A percentile compares a stretch with the other conserved stretches of the same genome.
phyloP scores from a whole-genome alignment of 345 rosid species.

The Acer campestre region DNA sequence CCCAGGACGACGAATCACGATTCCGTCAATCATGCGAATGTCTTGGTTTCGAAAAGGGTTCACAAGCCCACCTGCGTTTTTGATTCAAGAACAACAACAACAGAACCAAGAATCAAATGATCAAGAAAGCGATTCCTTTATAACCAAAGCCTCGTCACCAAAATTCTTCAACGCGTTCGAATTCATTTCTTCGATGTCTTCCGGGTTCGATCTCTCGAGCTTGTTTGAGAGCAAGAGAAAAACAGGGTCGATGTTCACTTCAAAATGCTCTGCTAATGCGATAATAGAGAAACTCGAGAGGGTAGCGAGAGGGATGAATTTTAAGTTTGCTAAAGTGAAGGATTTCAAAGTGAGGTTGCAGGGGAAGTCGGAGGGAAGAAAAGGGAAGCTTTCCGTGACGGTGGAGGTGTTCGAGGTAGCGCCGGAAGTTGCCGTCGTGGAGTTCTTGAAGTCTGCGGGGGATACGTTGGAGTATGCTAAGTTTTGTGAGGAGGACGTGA shows the following conservation, averaged over 20 bases:
- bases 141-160: constrained; percentile 20
- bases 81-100: constrained; percentile 34
- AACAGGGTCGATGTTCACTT: constrained; percentile 60
- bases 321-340: constrained; percentile 44
- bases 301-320: constrained; percentile 54
- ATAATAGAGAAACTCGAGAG: constrained; percentile 55
- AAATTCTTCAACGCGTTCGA: constrained; percentile 73
- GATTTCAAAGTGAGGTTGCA: constrained; percentile 54
- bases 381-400: constrained; percentile 56
- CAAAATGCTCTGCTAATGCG: constrained; percentile 42
- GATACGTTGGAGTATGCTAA: constrained; percentile 56
- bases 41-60: constrained; percentile 77
- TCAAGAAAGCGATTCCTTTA: not conserved
- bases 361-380: constrained; percentile 53
- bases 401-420: constrained; percentile 70
- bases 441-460: constrained; percentile 62
- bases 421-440: constrained; percentile 66
- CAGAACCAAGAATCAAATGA: not conserved
- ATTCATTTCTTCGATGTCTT: constrained; percentile 76
- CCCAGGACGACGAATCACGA: constrained; percentile 60
- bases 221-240: constrained; percentile 59
- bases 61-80: constrained; percentile 34
- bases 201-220: constrained; percentile 76
- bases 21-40: constrained; percentile 56
- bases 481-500: constrained; percentile 66